Conservation (phyloP, 2,329 filamentous ascomycete genomes). For the Fusarium liriodendri region DNA sequence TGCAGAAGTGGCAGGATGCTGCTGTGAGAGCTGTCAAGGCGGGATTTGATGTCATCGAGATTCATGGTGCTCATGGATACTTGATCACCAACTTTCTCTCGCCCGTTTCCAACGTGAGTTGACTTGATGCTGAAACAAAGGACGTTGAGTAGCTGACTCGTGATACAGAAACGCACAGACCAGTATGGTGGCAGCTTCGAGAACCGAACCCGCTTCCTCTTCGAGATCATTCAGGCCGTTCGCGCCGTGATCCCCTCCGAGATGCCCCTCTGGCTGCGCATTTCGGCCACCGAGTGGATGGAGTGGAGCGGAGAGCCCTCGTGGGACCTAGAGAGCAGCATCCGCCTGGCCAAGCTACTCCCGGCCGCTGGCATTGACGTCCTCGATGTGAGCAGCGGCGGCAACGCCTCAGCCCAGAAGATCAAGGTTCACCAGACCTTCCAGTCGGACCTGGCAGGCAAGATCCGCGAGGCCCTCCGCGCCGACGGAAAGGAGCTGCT, state of each 20-base stretch:
- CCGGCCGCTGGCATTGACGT: constrained; percentile 82
- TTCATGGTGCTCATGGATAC: constrained; percentile 74
- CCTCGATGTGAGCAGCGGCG: constrained; percentile 84
- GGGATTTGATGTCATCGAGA: constrained; percentile 82
- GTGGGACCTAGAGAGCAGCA: constrained; percentile 75
- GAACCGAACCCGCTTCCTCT: constrained; percentile 72
- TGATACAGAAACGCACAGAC: constrained; percentile 66
- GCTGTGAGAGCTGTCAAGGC: constrained; percentile 71
- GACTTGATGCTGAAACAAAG: background rate
- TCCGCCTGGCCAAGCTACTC: constrained; percentile 62
- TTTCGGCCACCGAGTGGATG: constrained; percentile 74
- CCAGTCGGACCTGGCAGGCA: constrained; percentile 79
- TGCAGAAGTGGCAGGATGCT: constrained; percentile 70
- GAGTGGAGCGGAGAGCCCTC: constrained; percentile 58
- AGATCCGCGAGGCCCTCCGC: constrained; percentile 74
- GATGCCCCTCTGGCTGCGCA: constrained; percentile 68
- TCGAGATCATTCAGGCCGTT: constrained; percentile 64
- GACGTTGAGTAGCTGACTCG: constrained; percentile 11
- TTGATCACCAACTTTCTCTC: constrained; percentile 74
- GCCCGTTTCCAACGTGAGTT: constrained; percentile 63
- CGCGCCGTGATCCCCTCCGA: constrained; percentile 63
- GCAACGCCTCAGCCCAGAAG: constrained; percentile 72
- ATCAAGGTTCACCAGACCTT: constrained; percentile 73
- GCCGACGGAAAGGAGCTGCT: constrained; percentile 63
- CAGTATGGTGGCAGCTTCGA: constrained; percentile 73